These are phyloP conservation scores for Lotus japonicus DNA, from an alignment of 306 rosid species.

Conservation along the genomic window DNA sequence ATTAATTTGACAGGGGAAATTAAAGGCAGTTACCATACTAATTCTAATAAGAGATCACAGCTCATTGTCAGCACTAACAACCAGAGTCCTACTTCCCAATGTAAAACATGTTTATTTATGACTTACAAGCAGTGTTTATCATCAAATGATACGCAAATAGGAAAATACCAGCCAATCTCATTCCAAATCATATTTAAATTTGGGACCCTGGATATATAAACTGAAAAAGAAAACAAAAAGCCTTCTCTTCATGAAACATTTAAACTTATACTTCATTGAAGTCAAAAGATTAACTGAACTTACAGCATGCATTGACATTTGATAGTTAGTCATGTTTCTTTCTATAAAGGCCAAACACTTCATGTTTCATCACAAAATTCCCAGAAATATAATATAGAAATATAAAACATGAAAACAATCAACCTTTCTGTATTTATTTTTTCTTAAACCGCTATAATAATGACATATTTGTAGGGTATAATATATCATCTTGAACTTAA, in stretches of 20 bases:
- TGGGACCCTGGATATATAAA: background rate
- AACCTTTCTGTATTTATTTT: background rate
- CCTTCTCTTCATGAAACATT: constrained; percentile 3
- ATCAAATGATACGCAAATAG: constrained; percentile 8
- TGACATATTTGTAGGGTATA: background rate
- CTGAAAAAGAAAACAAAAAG: background rate
- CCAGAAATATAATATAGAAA: background rate
- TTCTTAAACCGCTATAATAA: background rate
- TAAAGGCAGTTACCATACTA: background rate
- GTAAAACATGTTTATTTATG: background rate
- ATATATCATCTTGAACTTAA: background rate
- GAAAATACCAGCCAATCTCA: background rate
- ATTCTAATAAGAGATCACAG: constrained; percentile 2
- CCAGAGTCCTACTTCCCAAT: background rate
- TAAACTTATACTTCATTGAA: background rate
- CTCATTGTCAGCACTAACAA: constrained; percentile 3
- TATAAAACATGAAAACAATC: background rate
- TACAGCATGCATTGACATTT: background rate
- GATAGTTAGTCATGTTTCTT: background rate
- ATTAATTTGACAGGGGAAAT: background rate
- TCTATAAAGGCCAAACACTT: constrained; percentile 1
- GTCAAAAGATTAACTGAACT: background rate
- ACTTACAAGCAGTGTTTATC: background rate
- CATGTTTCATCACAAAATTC: background rate
- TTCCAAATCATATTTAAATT: constrained; percentile 6